These are phyloP conservation scores for Claviceps fusiformis DNA, from an alignment of 2,329 filamentous ascomycete species.

Conservation along the genomic window DNA sequence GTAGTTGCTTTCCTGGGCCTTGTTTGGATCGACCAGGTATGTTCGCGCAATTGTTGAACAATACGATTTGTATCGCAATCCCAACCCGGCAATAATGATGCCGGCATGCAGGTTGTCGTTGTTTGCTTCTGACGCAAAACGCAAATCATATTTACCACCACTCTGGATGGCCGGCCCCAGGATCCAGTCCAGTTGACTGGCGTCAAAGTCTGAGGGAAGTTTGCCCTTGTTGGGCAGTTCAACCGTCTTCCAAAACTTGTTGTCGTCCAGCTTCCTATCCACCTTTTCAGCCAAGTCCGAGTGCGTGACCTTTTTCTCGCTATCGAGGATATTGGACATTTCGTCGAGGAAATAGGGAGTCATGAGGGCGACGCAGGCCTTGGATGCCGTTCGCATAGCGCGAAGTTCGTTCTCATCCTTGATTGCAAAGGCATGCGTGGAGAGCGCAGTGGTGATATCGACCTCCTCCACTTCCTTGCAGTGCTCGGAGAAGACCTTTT, in stretches of 20 bases:
- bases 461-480: slow-evolving; percentile 81
- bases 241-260: slow-evolving; percentile 81
- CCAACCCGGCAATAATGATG: slow-evolving; percentile 85
- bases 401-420: slow-evolving; percentile 94
- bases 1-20: slow-evolving; percentile 88
- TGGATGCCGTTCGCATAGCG: slow-evolving; percentile 84
- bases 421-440: slow-evolving; percentile 69
- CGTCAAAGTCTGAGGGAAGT: slow-evolving; percentile 75
- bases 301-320: slow-evolving; percentile 95
- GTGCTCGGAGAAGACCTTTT: slow-evolving; percentile 61
- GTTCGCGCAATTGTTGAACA: slow-evolving; percentile 85
- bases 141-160: slow-evolving; percentile 87
- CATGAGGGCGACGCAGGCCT: slow-evolving; percentile 88
- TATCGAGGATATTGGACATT: slow-evolving; percentile 91
- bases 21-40: slow-evolving; percentile 93
- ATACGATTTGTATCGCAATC: slow-evolving; percentile 91
- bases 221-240: slow-evolving; percentile 57
- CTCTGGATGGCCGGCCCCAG: slow-evolving; percentile 86
- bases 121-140: slow-evolving; percentile 65
- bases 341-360: slow-evolving; percentile 95
- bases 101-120: slow-evolving; percentile 76
- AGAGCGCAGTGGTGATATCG: slow-evolving; percentile 72
- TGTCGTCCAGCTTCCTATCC: slow-evolving; percentile 80
- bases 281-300: slow-evolving; percentile 75
- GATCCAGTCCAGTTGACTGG: slow-evolving; percentile 84